Conservation (phyloP, 1,284 basidiomycete genomes). For the Microbotryum lychnidis-dioicae region DNA sequence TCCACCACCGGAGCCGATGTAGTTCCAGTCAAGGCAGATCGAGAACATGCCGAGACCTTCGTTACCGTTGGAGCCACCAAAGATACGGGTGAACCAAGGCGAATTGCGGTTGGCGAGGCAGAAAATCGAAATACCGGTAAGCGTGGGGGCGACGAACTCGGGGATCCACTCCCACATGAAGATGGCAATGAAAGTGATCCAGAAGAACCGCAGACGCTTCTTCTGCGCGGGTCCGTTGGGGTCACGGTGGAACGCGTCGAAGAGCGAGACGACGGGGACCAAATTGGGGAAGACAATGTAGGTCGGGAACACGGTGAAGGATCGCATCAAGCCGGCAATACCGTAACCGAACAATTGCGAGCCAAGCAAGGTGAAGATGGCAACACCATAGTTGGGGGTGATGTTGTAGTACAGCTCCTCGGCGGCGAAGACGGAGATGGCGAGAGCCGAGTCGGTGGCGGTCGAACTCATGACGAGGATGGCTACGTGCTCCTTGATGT, state of each 20-base stretch:
- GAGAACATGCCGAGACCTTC: constrained; percentile 56
- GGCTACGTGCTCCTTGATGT: constrained; percentile 34
- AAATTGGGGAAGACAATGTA: constrained; percentile 31
- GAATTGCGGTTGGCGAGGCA: constrained; percentile 52
- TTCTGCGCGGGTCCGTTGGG: constrained; percentile 36
- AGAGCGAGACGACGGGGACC: constrained; percentile 49
- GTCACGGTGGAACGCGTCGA: constrained; percentile 52
- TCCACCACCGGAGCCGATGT: constrained; percentile 29
- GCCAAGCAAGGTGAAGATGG: constrained; percentile 27
- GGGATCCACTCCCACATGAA: constrained; percentile 37
- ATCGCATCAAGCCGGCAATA: constrained; percentile 26
- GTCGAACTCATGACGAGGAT: constrained; percentile 55
- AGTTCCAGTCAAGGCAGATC: constrained; percentile 46
- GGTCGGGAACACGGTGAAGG: constrained; percentile 30
- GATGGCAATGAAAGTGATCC: constrained; percentile 34
- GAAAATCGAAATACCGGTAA: constrained; percentile 46
- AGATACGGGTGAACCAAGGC: constrained; percentile 54
- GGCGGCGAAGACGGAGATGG: constrained; percentile 58
- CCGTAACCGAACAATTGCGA: constrained; percentile 18
- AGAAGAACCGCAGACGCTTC: constrained; percentile 35
- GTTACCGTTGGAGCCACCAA: constrained; percentile 55
- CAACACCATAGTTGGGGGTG: constrained; percentile 46
- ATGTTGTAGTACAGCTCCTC: constrained; percentile 54
- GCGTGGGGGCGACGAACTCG: constrained; percentile 47
- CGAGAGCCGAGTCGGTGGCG: constrained; percentile 56